Evolutionary conservation across 1,284 basidiomycete genomes (phyloP).

Genomic region (Cerioporus squamosus): DNA sequence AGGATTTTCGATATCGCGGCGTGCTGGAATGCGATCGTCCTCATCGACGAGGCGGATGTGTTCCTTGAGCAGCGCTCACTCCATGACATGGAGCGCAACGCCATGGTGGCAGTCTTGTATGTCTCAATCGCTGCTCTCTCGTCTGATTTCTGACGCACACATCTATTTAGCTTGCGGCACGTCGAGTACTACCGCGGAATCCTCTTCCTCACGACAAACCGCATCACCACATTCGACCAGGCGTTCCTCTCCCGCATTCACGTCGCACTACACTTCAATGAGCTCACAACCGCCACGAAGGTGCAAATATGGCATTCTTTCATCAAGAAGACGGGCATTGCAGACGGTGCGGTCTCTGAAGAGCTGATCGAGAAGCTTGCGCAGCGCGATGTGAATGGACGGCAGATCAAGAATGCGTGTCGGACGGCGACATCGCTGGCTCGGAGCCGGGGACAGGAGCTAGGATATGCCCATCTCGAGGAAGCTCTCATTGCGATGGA

Average conservation of each 20-base stretch:
- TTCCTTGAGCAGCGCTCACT: constrained; percentile 65
- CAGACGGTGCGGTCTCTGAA: constrained; percentile 34
- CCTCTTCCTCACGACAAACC: constrained; percentile 69
- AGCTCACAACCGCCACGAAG: constrained; percentile 52
- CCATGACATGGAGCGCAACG: constrained; percentile 59
- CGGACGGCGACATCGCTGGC: constrained; percentile 63
- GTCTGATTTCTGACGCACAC: not conserved
- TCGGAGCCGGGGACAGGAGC: constrained; percentile 47
- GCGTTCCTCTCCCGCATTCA: constrained; percentile 70
- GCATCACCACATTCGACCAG: constrained; percentile 64
- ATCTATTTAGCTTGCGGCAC: constrained; percentile 44
- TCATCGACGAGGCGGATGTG: constrained; percentile 46
- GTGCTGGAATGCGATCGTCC: constrained; percentile 63
- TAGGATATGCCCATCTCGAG: constrained; percentile 51
- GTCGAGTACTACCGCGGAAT: constrained; percentile 67
- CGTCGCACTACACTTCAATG: constrained; percentile 61
- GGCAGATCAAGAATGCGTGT: constrained; percentile 68
- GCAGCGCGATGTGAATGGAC: constrained; percentile 54
- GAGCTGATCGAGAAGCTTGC: constrained; percentile 49
- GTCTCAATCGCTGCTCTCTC: not conserved
- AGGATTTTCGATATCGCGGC: constrained; percentile 48
- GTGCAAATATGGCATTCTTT: constrained; percentile 60
- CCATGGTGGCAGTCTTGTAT: constrained; percentile 64
- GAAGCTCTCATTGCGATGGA: constrained; percentile 55
- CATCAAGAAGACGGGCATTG: constrained; percentile 40